These are phyloP conservation scores for Cladosporium sp. DNA, from an alignment of 2,329 filamentous ascomycete species.

Conservation along the genomic window DNA sequence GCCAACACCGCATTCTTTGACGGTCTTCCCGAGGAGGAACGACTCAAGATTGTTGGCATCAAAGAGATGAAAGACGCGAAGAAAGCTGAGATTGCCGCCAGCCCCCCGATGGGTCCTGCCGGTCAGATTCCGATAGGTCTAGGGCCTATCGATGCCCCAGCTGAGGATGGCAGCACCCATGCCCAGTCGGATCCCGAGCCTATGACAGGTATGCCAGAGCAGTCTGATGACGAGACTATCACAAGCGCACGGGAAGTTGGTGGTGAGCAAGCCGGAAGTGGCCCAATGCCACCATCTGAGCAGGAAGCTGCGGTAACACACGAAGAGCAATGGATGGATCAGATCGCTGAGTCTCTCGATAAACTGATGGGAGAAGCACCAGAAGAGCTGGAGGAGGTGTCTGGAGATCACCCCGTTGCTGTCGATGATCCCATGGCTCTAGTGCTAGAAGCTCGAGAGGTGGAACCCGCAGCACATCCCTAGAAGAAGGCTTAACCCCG, in stretches of 20 bases:
- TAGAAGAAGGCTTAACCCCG: background rate
- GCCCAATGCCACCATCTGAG: background rate
- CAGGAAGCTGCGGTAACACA: background rate
- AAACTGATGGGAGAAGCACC: background rate
- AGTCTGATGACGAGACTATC: background rate
- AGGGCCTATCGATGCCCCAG: background rate
- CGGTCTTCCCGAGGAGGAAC: slow-evolving; percentile 59
- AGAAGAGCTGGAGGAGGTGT: background rate
- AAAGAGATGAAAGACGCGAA: background rate
- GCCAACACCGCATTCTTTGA: slow-evolving; percentile 62
- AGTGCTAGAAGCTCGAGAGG: background rate
- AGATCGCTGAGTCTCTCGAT: background rate
- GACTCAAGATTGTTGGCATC: background rate
- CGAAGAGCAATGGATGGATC: background rate
- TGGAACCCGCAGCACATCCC: background rate
- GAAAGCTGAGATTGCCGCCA: background rate
- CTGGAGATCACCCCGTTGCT: background rate
- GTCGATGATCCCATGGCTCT: background rate
- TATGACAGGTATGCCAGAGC: background rate
- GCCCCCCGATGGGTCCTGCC: background rate
- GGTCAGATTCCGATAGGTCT: background rate
- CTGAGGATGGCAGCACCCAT: background rate
- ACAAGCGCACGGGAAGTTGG: background rate
- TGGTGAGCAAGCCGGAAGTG: background rate
- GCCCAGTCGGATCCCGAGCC: background rate